Evolutionary conservation across 2,329 filamentous ascomycete species (phyloP).

Genomic region (Penicillium sp.): DNA sequence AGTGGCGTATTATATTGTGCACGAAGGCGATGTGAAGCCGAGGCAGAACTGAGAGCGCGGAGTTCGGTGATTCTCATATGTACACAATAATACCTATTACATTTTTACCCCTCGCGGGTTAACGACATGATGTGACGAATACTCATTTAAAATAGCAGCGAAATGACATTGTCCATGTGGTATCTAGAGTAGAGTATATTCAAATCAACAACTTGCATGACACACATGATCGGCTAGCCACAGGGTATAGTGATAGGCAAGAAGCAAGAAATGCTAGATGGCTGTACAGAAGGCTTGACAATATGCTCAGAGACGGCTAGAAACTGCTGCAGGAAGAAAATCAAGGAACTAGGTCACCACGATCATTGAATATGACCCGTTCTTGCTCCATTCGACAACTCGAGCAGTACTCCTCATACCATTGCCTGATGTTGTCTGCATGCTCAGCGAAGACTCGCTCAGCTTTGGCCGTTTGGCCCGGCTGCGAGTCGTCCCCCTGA

Average conservation of each 20-base stretch:
- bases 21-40: constrained; percentile 63
- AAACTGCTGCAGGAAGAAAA: not conserved
- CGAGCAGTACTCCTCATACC: constrained; percentile 61
- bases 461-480: constrained; percentile 24
- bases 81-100: constrained; percentile 3
- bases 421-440: constrained; percentile 50
- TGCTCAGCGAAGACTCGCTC: constrained; percentile 32
- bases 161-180: not conserved
- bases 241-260: constrained; percentile 30
- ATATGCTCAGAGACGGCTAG: not conserved
- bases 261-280: constrained; percentile 11
- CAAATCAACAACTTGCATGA: not conserved
- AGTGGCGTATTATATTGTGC: constrained; percentile 63
- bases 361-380: constrained; percentile 21
- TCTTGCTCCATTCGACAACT: constrained; percentile 54
- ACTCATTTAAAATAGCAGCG: constrained; percentile 5
- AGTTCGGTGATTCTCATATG: not conserved
- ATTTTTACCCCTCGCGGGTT: not conserved
- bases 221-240: constrained; percentile 11
- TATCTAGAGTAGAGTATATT: not conserved
- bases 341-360: constrained; percentile 23
- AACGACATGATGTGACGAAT: constrained; percentile 18
- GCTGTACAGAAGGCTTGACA: constrained; percentile 6
- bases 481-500: constrained; percentile 23
- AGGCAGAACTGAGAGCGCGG: constrained; percentile 53